phyloP scores from a whole-genome alignment of 2,329 filamentous ascomycete genomes.

The Diplodia sapinea region DNA sequence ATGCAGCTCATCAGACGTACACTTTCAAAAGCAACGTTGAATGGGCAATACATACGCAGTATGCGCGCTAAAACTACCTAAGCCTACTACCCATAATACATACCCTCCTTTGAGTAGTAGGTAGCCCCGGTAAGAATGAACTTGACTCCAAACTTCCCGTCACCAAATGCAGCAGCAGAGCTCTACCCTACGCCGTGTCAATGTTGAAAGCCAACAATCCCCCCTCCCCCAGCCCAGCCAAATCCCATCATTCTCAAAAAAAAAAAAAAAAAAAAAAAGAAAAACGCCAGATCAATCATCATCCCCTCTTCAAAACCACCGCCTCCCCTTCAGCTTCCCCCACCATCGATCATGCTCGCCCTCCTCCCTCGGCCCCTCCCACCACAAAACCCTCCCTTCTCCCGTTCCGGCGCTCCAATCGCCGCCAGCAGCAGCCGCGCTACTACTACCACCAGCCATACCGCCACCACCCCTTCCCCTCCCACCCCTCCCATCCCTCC shows the following conservation, averaged over 20 bases:
- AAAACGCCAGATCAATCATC: no score
- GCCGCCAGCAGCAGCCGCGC: constrained; percentile 46
- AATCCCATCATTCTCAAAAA: no score
- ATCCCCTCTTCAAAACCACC: constrained; percentile 50
- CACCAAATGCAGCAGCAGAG: neutral
- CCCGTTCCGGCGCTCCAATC: constrained; percentile 48
- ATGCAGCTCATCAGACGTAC: neutral
- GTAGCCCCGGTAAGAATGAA: neutral
- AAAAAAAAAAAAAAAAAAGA: no score
- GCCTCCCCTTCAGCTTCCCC: constrained; percentile 50
- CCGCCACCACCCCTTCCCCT: constrained; percentile 46
- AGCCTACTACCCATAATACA: neutral
- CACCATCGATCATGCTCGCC: constrained; percentile 48
- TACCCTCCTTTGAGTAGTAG: neutral
- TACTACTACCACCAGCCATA: constrained; percentile 47
- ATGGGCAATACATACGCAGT: neutral
- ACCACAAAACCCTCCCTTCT: constrained; percentile 42
- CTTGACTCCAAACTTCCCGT: neutral
- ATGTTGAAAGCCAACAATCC: neutral
- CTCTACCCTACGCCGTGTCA: neutral
- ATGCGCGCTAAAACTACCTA: neutral
- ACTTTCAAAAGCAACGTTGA: neutral
- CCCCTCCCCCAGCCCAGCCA: no score
- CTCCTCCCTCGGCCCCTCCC: constrained; percentile 53
- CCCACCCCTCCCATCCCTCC: constrained; percentile 47